phyloP scores from a whole-genome alignment of 2,329 filamentous ascomycete genomes.

The Nakataea oryzae region DNA sequence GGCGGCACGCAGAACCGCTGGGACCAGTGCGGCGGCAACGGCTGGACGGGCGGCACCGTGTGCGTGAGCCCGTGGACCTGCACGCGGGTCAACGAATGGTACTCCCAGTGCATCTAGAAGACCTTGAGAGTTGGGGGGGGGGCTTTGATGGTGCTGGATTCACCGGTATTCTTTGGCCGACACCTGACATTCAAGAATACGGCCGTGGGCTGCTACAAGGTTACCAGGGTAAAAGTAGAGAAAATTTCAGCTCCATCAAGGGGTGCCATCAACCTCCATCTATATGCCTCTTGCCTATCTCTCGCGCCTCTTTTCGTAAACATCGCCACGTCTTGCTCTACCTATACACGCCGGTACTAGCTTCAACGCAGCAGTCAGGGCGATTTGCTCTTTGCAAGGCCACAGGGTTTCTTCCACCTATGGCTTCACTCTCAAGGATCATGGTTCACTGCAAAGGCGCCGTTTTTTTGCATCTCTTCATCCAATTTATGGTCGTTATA shows the following conservation, averaged over 20 bases:
- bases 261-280: no score
- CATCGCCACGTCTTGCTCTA: no score
- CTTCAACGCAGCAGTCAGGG: no score
- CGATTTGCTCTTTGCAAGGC: background rate
- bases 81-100: constrained; percentile 1
- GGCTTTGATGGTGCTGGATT: no score
- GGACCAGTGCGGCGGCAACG: background rate
- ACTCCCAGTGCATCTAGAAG: background rate
- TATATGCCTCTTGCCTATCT: background rate
- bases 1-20: background rate
- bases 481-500: background rate
- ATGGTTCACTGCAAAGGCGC: no score
- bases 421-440: background rate
- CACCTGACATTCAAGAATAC: no score
- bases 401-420: background rate
- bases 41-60: background rate
- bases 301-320: background rate
- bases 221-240: no score
- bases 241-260: no score
- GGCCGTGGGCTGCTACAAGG: no score
- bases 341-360: no score
- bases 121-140: background rate
- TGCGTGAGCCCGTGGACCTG: constrained; percentile 1
- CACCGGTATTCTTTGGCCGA: no score
- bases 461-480: background rate